Conservation (phyloP, 441 rosid genomes). For the Populus hybrid region DNA sequence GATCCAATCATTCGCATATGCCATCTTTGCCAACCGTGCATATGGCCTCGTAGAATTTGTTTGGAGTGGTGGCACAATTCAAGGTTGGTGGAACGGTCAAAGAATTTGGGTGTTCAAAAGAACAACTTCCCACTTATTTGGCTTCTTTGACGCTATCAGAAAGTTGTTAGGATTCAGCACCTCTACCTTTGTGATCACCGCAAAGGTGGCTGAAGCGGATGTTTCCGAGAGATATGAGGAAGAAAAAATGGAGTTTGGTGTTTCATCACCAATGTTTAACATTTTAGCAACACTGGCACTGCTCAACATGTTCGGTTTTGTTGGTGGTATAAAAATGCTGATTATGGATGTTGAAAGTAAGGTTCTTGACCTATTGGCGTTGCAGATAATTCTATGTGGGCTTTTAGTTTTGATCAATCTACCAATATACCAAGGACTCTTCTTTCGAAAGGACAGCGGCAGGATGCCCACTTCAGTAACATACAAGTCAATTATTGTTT, state of each 20-base stretch:
- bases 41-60: slow-evolving; percentile 51
- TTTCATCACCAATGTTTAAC: slow-evolving; percentile 56
- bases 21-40: slow-evolving; percentile 24
- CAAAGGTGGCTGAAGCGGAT: slow-evolving; percentile 60
- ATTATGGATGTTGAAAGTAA: not conserved
- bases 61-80: slow-evolving; percentile 51
- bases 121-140: slow-evolving; percentile 60
- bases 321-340: slow-evolving; percentile 29
- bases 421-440: not conserved
- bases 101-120: slow-evolving; percentile 68
- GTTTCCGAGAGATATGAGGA: slow-evolving; percentile 41
- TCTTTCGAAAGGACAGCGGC: not conserved
- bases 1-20: slow-evolving; percentile 59
- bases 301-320: slow-evolving; percentile 47
- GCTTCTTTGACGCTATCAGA: slow-evolving; percentile 37
- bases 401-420: not conserved
- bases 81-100: slow-evolving; percentile 73
- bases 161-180: slow-evolving; percentile 40
- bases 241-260: slow-evolving; percentile 71
- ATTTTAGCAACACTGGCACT: slow-evolving; percentile 49
- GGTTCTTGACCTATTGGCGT: not conserved
- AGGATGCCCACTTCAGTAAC: not conserved
- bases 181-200: slow-evolving; percentile 52
- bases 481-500: not conserved
- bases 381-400: not conserved